Evolutionary conservation across 352 stramenopile species (phyloP).

Genomic region (Pythium guiyangense): DNA sequence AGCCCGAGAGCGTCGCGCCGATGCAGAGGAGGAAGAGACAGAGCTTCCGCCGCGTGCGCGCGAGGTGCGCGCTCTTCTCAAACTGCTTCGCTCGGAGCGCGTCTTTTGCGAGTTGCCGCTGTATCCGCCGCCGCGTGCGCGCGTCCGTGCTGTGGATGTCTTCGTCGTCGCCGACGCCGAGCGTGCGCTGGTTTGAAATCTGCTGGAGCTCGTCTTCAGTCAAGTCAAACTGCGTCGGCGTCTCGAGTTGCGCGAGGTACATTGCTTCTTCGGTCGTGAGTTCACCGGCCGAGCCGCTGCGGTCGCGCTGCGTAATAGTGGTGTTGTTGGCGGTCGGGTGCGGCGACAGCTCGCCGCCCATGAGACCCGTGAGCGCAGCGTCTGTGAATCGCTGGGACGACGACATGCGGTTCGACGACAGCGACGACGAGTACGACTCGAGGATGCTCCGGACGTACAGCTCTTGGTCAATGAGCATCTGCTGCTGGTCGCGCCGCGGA

Average conservation of each 20-base stretch:
- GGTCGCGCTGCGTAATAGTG: not conserved
- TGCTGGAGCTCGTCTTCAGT: conserved; percentile 5
- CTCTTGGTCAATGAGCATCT: conserved; percentile 43
- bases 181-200: conserved; percentile 11
- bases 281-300: conserved; percentile 5
- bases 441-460: conserved; percentile 70
- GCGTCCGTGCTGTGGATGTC: conserved; percentile 30
- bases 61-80: conserved; percentile 50
- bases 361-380: conserved; percentile 8
- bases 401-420: conserved; percentile 60
- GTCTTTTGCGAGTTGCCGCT: conserved; percentile 50
- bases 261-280: conserved; percentile 10
- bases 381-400: conserved; percentile 22
- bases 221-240: conserved; percentile 10
- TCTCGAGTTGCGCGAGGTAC: conserved; percentile 21
- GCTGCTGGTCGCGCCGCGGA: conserved; percentile 11
- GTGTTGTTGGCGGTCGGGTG: too few species aligned
- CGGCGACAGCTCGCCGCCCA: conserved; percentile 15
- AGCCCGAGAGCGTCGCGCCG: conserved; percentile 47
- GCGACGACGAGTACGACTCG: conserved; percentile 70
- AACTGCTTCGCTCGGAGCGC: conserved; percentile 48
- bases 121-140: conserved; percentile 37
- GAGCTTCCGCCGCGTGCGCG: conserved; percentile 52
- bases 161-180: conserved; percentile 13
- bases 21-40: conserved; percentile 56